Conservation (phyloP, 148 eudicot species). For the Nepenthes gracilis region DNA sequence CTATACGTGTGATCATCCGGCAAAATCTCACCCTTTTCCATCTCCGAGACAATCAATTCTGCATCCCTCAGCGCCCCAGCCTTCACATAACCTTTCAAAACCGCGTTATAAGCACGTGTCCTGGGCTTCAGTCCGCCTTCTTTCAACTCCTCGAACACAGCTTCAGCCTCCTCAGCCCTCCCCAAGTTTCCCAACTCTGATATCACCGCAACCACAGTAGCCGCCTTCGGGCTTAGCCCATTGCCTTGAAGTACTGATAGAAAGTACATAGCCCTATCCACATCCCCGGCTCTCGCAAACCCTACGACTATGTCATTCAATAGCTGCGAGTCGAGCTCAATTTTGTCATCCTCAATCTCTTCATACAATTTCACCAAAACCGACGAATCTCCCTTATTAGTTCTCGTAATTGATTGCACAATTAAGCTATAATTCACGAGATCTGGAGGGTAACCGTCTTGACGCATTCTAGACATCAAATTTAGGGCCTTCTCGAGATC, state of each 20-base stretch:
- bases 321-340: constrained; percentile 69
- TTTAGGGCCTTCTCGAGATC: constrained; percentile 77
- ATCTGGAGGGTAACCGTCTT: constrained; percentile 74
- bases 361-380: constrained; percentile 45
- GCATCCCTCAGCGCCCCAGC: constrained; percentile 66
- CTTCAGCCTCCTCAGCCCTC: constrained; percentile 87
- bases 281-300: constrained; percentile 73
- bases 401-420: constrained; percentile 56
- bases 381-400: constrained; percentile 35
- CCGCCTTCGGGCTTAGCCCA: constrained; percentile 62
- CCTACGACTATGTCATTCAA: constrained; percentile 79
- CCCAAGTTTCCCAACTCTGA: constrained; percentile 61
- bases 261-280: constrained; percentile 54
- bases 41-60: constrained; percentile 63
- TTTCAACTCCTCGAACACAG: constrained; percentile 83
- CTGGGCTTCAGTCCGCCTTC: constrained; percentile 82
- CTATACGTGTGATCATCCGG: constrained; percentile 90
- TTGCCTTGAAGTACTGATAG: constrained; percentile 58
- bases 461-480: constrained; percentile 60
- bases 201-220: constrained; percentile 51
- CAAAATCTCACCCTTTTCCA: constrained; percentile 68
- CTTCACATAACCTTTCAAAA: constrained; percentile 78
- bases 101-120: constrained; percentile 87
- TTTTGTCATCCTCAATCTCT: constrained; percentile 50
- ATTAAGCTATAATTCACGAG: constrained; percentile 67